These are phyloP conservation scores for Dryas drummondii DNA, from an alignment of 306 rosid species.

Conservation along the genomic window DNA sequence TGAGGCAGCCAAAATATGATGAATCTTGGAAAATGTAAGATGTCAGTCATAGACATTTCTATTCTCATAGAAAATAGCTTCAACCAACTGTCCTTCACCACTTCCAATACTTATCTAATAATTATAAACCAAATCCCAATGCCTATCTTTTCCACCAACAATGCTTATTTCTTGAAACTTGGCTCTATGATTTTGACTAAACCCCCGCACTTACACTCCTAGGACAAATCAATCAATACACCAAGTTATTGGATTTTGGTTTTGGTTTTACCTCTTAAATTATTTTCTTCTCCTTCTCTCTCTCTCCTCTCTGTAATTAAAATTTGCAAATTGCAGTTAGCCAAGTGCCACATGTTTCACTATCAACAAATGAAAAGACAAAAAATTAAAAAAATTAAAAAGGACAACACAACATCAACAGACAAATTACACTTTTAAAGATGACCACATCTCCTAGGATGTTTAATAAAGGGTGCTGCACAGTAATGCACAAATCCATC, in stretches of 20 bases:
- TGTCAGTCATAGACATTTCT: constrained; percentile 41
- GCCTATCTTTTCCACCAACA: constrained; percentile 40
- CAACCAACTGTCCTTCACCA: constrained; percentile 22
- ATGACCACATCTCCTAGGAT: background rate
- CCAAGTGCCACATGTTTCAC: background rate
- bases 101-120: constrained; percentile 26
- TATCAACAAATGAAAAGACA: background rate
- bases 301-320: background rate
- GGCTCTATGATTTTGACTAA: constrained; percentile 35
- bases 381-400: background rate
- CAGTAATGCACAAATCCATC: background rate
- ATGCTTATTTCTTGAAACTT: constrained; percentile 17
- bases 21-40: constrained; percentile 47
- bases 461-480: background rate
- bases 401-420: background rate
- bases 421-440: background rate
- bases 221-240: background rate
- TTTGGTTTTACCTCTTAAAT: background rate
- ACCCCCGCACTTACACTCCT: constrained; percentile 4
- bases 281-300: no score
- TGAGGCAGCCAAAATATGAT: constrained; percentile 30
- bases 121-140: constrained; percentile 63
- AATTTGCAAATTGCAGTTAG: background rate
- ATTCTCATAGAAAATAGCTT: constrained; percentile 28
- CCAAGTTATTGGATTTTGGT: background rate